Evolutionary conservation across 371 early-diverging fungal genomes (phyloP), one percentile per base, ranked within the genome.

Genomic region (Nematocida ironsii): DNA sequence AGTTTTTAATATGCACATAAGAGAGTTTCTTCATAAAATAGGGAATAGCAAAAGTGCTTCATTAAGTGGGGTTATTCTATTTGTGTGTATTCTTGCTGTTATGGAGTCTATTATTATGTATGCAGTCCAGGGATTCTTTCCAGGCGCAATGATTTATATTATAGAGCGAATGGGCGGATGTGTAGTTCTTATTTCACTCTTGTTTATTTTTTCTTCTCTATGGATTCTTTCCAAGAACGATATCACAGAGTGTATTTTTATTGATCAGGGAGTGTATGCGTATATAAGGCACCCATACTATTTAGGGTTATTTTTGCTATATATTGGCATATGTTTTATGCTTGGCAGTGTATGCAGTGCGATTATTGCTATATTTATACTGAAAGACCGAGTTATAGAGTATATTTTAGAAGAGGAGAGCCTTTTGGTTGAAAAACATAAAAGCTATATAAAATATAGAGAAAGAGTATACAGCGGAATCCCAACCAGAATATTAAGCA

Each of bases 221-320:
- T 78, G 80, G 80, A 56, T 61, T 6, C 54, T 78, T 7, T 70
- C 70, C 44, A 73, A 23, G 23, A 33, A 58, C 18, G 70, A 78
- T 27, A 62, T 78, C 13, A 13, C 7, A 40, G 13, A 16, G 27
- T 78, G 80, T 62, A 56, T 78, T 16, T 78, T 27, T 61, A 78
- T 68, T 11, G 80, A 78, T 39, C 80, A 78, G 80, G 80, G 80
- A 27, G 52, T 78, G 50, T 78, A 70, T 44, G 69, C 80, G 33
- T 78, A 78, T 48, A 70, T 78, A n/a, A 16, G 80, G 60, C 80
- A 78, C 71, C 80, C 80, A 13, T 78, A 78, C 69, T 78, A 78
- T 56, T n/a, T 78, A 23, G 70, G 80, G 6, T 60, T 78, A 27
- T 20, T 23, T 5, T 55, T 78, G n/a, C 50, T 71, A 25, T 78